phyloP scores from a whole-genome alignment of 306 rosid genomes.

The Herpetospermum pedunculosum region DNA sequence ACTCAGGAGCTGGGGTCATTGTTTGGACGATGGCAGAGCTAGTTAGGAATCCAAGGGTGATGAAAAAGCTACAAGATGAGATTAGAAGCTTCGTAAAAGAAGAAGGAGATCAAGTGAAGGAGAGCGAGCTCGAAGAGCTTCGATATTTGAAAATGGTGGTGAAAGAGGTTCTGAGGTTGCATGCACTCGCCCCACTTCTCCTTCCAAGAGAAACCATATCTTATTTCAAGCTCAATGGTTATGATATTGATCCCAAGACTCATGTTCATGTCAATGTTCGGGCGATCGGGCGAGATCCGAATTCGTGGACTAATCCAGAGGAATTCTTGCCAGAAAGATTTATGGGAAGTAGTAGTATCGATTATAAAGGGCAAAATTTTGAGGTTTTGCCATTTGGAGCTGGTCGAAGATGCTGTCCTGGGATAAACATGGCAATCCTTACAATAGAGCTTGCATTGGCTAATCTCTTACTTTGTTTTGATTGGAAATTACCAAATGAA shows the following conservation, averaged over 20 bases:
- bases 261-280: slow-evolving; percentile 20
- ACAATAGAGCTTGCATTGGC: slow-evolving; percentile 17
- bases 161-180: not conserved
- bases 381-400: slow-evolving; percentile 11
- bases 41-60: slow-evolving; percentile 13
- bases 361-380: slow-evolving; percentile 22
- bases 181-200: not conserved
- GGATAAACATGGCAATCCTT: not conserved
- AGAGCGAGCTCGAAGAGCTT: slow-evolving; percentile 1
- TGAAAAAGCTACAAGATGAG: slow-evolving; percentile 29
- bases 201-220: not conserved
- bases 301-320: slow-evolving; percentile 19
- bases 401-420: slow-evolving; percentile 35
- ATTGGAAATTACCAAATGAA: slow-evolving; percentile 18
- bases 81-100: slow-evolving; percentile 18
- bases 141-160: slow-evolving; percentile 15
- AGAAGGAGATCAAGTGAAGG: not conserved
- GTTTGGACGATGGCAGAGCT: slow-evolving; percentile 34
- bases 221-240: not conserved
- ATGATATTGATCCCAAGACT: slow-evolving; percentile 19
- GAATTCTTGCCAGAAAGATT: slow-evolving; percentile 31
- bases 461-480: slow-evolving; percentile 22
- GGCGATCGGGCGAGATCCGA: slow-evolving; percentile 31
- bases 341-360: not conserved
- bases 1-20: slow-evolving; percentile 10